Base-by-base conservation (phyloP, 2,329 filamentous ascomycete species). In the Colletotrichum sp. region DNA sequence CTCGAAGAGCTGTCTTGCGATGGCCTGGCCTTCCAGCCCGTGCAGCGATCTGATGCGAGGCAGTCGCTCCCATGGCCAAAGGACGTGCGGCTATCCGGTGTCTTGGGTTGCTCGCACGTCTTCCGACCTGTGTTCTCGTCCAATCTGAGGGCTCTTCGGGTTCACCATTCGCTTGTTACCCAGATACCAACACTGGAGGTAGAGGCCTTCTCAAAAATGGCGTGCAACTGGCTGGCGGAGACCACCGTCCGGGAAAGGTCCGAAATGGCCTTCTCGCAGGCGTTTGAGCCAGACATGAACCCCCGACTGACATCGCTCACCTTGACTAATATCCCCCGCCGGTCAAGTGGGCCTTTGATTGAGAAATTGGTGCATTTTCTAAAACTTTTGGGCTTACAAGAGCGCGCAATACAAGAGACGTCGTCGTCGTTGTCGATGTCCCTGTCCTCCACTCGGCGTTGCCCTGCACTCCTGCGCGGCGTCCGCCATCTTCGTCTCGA, bases 121-220 rank as follows among this genome's bases (percentile, higher is more conserved):
- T 87, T 91, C 71, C 86, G 90, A 0, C 90, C 90, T 1, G 87
- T 89, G 0, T 82, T 89, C 67, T 90, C 89, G 2, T 87, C 88
- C 2, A 90, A 90, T 77, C 83, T 93, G 6, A 87, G 88, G 36
- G 84, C 83, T 2, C 82, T 93, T 3, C 87, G 88, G 15, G 83
- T 92, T 8, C 92, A 93, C 67, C 92, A 93, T 80, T 93, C 91
- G 0, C 78, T 92, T 3, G 86, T 93, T 8, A 93, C 92, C 0
- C 86, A 87, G 55, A 84, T 90, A 10, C 89, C 88, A 3, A 88
- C 87, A 0, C 77, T 92, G 6, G 75, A 84, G 6, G 81, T 84
- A 9, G 81, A 84, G 1, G 82, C 82, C 12, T 78, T 88, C 6
- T 84, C 86, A 5, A 77, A 80, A 4, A 78, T 85, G 72, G 81